Evolutionary conservation across 1,139 yeast genomes (phyloP).

Genomic region (Hansenula sp.): DNA sequence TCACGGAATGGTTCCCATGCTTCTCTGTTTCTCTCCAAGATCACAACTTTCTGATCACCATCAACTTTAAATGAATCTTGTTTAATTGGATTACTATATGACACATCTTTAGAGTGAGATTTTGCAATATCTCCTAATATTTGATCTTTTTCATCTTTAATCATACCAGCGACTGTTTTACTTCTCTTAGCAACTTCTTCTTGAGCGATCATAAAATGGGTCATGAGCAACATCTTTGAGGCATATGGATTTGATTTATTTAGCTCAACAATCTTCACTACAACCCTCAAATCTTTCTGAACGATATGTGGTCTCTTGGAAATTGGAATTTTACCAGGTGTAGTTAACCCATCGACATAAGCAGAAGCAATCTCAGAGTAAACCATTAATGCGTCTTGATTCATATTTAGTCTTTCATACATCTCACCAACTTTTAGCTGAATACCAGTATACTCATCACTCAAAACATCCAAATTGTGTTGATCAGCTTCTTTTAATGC

Average conservation of each 20-base stretch:
- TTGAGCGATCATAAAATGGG: slow-evolving; percentile 65
- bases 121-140: slow-evolving; percentile 1
- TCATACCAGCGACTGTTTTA: slow-evolving; percentile 13
- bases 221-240: slow-evolving; percentile 55
- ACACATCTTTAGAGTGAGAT: not conserved
- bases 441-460: slow-evolving; percentile 79
- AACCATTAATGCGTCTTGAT: slow-evolving; percentile 57
- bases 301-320: slow-evolving; percentile 51
- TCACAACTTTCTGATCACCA: not conserved
- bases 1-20: slow-evolving; percentile 72
- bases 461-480: slow-evolving; percentile 47
- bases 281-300: slow-evolving; percentile 67
- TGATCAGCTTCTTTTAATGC: slow-evolving; percentile 42
- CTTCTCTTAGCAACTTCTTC: slow-evolving; percentile 43
- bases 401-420: slow-evolving; percentile 63
- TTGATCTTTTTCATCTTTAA: slow-evolving; percentile 11
- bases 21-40: slow-evolving; percentile 29
- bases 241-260: slow-evolving; percentile 45
- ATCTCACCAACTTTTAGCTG: slow-evolving; percentile 84
- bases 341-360: slow-evolving; percentile 51
- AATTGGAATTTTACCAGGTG: slow-evolving; percentile 30
- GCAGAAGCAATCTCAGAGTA: slow-evolving; percentile 65
- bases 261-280: slow-evolving; percentile 61
- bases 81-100: not conserved
- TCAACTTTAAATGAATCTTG: not conserved